phyloP scores from a whole-genome alignment of 2,329 filamentous ascomycete genomes.

The Colletotrichum magnum region DNA sequence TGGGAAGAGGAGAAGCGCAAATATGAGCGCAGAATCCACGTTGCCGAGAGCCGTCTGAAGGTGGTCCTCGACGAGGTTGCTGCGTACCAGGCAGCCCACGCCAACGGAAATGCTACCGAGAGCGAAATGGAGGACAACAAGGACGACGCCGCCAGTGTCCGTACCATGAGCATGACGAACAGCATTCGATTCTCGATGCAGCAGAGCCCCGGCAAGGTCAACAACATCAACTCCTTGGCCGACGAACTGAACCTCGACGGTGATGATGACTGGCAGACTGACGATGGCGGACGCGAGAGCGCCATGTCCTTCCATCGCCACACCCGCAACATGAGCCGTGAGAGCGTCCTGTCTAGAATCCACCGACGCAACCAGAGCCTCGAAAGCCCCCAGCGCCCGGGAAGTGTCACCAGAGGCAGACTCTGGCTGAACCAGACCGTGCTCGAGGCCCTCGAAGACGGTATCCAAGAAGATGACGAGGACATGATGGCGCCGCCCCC shows the following conservation, averaged over 20 bases:
- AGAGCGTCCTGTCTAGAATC: slow-evolving; percentile 65
- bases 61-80: slow-evolving; percentile 88
- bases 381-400: slow-evolving; percentile 69
- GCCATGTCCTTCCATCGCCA: slow-evolving; percentile 67
- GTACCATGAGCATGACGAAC: slow-evolving; percentile 81
- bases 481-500: slow-evolving; percentile 44
- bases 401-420: slow-evolving; percentile 68
- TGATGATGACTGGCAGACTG: slow-evolving; percentile 79
- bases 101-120: slow-evolving; percentile 59
- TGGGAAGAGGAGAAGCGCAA: slow-evolving; percentile 90
- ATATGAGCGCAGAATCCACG: slow-evolving; percentile 86
- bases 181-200: slow-evolving; percentile 81
- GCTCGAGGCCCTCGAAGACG: slow-evolving; percentile 68
- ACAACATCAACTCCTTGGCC: slow-evolving; percentile 82
- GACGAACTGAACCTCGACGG: slow-evolving; percentile 92
- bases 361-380: slow-evolving; percentile 71
- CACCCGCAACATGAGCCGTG: slow-evolving; percentile 69
- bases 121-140: slow-evolving; percentile 74
- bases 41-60: slow-evolving; percentile 90
- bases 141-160: slow-evolving; percentile 81
- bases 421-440: slow-evolving; percentile 68
- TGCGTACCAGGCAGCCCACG: slow-evolving; percentile 72
- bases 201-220: slow-evolving; percentile 64
- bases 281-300: slow-evolving; percentile 79
- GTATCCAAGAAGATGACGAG: slow-evolving; percentile 65